Base-by-base conservation (phyloP, 805 yeast genomes). In the Candida peoriensis region DNA sequence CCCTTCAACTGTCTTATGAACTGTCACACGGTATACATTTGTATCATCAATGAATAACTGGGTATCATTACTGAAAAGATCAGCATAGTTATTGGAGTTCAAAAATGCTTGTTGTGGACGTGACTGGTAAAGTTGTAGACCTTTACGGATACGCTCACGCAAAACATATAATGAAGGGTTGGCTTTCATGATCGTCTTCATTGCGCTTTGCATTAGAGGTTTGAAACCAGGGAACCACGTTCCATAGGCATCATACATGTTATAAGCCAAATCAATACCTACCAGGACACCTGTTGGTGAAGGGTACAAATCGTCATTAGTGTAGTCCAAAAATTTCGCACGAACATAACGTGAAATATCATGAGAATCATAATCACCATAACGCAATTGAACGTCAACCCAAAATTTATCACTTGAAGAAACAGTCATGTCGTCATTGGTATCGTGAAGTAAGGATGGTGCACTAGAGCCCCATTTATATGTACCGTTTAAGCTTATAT, bases 361-460 rank as follows among this genome's bases (percentile, higher is more conserved):
- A 55, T 93, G 98, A 5, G 97, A 86, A 58, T 93, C 99, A 58
- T 86, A 93, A 57, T 93, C 99, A 47, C 99, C 98, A 54, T 90
- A 93, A 36, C 97, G 68, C 37, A 93, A 64, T 58, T 93, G 99
- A 16, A 93, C 84, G 65, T 93, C 99, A 39, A 93, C 63, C 98
- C 98, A 93, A 61, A 79, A 83, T 56, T 85, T 87, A 42, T 74
- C 78, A 14, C 78, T 46, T 37, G 60, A 66, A 1, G 73, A 58
- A n/a, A 72, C 72, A 38, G 73, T 74, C 66, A 73, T 71, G 1
- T 64, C 50, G 52, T 87, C 96, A 47, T 76, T 73, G 15, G 78
- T 66, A 46, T 82, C 90, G 52, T 79, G 75, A 15, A 93, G 62
- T 34, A 84, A 63, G 0, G 96, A 85, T 0, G 98, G 97, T 38